These are phyloP conservation scores for Kwoniella europaea DNA, from an alignment of 768 basidiomycete genomes.

Conservation along the genomic window DNA sequence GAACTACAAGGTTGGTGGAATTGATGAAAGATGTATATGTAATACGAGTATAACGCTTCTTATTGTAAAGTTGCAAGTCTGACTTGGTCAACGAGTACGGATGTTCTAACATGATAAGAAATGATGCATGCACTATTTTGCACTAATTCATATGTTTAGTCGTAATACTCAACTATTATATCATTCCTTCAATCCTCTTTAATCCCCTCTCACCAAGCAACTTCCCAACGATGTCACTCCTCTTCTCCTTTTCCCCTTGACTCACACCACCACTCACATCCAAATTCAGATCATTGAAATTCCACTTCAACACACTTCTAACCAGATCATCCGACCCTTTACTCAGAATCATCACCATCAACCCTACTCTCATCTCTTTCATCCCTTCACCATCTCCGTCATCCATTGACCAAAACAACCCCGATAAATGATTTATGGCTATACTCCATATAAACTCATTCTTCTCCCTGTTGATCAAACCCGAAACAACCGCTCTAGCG, in stretches of 20 bases:
- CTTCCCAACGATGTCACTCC: background rate
- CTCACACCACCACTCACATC: background rate
- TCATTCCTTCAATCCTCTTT: constrained; percentile 13
- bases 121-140: no score
- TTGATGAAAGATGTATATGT: no score
- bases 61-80: no score
- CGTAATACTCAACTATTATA: background rate
- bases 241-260: constrained; percentile 6
- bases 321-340: constrained; percentile 12
- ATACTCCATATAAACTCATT: constrained; percentile 43
- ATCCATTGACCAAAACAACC: constrained; percentile 13
- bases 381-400: constrained; percentile 4
- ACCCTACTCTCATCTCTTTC: constrained; percentile 17
- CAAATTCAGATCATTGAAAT: no score
- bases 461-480: constrained; percentile 29
- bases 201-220: constrained; percentile 9
- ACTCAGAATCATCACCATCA: constrained; percentile 14
- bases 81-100: no score
- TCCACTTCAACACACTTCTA: background rate
- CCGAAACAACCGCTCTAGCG: constrained; percentile 32
- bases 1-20: no score
- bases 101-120: no score
- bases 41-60: no score
- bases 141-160: background rate
- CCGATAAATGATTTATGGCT: constrained; percentile 40